These are phyloP conservation scores for Verticillium zaregamsianum DNA, from an alignment of 2,329 filamentous ascomycete genomes.

Conservation along the genomic window DNA sequence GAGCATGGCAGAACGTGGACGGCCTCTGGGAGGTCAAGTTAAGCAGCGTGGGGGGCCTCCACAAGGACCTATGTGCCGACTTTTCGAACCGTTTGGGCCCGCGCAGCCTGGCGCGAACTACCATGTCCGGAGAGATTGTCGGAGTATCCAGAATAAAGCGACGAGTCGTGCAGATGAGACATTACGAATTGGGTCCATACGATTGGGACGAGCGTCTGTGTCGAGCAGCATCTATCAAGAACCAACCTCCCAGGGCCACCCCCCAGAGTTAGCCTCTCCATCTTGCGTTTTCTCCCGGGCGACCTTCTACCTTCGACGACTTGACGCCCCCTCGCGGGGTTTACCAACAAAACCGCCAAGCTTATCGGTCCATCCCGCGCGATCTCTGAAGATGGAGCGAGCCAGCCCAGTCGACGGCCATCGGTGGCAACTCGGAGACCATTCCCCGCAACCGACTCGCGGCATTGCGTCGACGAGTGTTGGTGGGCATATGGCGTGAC, in stretches of 20 bases:
- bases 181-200: not conserved
- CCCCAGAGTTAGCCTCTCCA: no score
- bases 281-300: no score
- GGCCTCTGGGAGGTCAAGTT: not conserved
- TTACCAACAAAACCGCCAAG: not conserved
- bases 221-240: not conserved
- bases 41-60: not conserved
- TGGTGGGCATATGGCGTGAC: conserved; percentile 11
- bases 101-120: not conserved
- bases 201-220: not conserved
- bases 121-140: not conserved
- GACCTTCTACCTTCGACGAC: no score
- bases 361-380: not conserved
- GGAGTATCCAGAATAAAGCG: not conserved
- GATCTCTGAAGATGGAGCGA: not conserved
- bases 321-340: not conserved
- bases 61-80: not conserved
- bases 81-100: not conserved
- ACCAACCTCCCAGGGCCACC: not conserved
- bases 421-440: not conserved
- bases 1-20: not conserved
- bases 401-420: not conserved
- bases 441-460: not conserved
- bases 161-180: not conserved
- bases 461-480: not conserved